Percentiles rank a stretch among this genome's conserved stretches.
phyloP scores from a whole-genome alignment of 306 rosid genomes.

The Corylus heterophylla region DNA sequence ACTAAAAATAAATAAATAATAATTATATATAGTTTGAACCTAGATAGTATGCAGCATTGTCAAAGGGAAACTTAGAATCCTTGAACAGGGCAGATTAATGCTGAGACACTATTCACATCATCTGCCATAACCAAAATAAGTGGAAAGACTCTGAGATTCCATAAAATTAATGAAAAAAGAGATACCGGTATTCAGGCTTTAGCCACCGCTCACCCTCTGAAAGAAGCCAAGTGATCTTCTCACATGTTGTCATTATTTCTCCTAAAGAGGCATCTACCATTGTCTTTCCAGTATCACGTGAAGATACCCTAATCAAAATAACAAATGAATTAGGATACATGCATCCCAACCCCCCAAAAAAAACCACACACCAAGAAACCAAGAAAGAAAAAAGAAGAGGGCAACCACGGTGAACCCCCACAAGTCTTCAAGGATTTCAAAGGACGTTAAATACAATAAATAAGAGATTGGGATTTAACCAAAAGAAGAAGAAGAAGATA shows the following conservation, averaged over 20 bases:
- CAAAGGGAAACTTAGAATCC: background rate
- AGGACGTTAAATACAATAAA: background rate
- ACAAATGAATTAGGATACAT: constrained; percentile 24
- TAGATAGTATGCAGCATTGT: background rate
- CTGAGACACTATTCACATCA: constrained; percentile 2
- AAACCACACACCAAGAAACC: background rate
- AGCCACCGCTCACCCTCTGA: constrained; percentile 91
- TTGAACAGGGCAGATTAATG: constrained; percentile 10
- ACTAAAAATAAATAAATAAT: background rate
- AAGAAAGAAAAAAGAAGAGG: constrained; percentile 5
- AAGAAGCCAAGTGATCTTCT: constrained; percentile 95
- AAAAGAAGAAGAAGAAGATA: background rate
- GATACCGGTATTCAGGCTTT: constrained; percentile 88
- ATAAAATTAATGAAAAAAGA: constrained; percentile 11
- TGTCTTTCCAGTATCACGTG: constrained; percentile 95
- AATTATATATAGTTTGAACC: background rate
- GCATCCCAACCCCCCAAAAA: background rate
- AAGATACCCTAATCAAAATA: constrained; percentile 63
- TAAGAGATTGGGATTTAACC: background rate
- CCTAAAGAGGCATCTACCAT: constrained; percentile 92
- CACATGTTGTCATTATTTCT: constrained; percentile 93
- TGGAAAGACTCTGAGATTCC: background rate
- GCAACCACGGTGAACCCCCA: background rate
- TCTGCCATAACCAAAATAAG: constrained; percentile 22
- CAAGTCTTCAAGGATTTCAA: no score